These are phyloP conservation scores for Psidium friedrichsthalianum DNA, from an alignment of 345 rosid species.

Conservation along the genomic window DNA sequence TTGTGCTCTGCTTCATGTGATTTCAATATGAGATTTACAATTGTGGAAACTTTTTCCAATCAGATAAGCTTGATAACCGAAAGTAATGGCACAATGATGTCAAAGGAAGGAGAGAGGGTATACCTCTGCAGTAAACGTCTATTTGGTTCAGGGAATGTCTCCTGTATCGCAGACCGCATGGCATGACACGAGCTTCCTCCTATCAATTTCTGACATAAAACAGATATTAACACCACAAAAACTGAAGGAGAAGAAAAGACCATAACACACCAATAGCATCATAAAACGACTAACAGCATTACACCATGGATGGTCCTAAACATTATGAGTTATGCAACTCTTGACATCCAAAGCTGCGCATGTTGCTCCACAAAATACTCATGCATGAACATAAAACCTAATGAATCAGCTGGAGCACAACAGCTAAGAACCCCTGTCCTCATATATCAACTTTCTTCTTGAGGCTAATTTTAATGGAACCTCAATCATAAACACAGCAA, in stretches of 20 bases:
- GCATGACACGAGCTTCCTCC: constrained; percentile 78
- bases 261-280: not conserved
- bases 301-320: not conserved
- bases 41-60: not conserved
- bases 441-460: not conserved
- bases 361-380: not conserved
- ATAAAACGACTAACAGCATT: not conserved
- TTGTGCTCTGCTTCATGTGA: not conserved
- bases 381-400: not conserved
- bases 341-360: not conserved
- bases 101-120: not conserved
- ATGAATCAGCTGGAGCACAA: not conserved
- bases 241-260: not conserved
- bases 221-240: not conserved
- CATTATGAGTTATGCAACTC: not conserved
- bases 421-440: not conserved
- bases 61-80: not conserved
- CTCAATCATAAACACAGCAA: not conserved
- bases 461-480: not conserved
- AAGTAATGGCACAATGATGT: not conserved
- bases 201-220: constrained; percentile 63
- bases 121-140: constrained; percentile 88
- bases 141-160: constrained; percentile 98
- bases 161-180: constrained; percentile 76
- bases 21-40: not conserved